These are phyloP conservation scores for Scenedesmus sp. DNA, from an alignment of 163 green algal genomes.

Conservation along the genomic window DNA sequence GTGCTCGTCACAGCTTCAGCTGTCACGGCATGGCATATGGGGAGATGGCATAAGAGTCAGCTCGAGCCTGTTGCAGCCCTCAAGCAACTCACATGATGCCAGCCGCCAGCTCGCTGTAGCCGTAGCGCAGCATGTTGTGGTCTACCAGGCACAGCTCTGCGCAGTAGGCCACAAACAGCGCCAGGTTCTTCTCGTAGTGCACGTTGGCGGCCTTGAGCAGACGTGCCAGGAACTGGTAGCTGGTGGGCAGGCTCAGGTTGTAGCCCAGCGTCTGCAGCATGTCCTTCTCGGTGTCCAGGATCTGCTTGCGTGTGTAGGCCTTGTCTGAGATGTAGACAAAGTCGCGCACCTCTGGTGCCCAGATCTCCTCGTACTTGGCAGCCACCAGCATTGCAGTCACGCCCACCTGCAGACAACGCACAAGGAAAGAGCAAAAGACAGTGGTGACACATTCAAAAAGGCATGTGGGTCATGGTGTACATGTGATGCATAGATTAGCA, in stretches of 20 bases:
- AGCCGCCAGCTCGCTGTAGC: slow-evolving; percentile 78
- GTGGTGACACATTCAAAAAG: no score
- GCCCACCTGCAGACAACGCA: slow-evolving; percentile 73
- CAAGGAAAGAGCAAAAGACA: neutral
- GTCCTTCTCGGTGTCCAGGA: slow-evolving; percentile 85
- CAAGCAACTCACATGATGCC: slow-evolving; percentile 64
- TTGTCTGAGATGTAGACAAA: slow-evolving; percentile 97
- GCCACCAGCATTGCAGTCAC: slow-evolving; percentile 98
- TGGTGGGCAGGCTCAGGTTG: slow-evolving; percentile 88
- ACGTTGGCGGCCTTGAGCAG: slow-evolving; percentile 56
- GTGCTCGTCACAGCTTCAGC: no score
- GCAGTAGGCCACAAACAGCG: slow-evolving; percentile 68
- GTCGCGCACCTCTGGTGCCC: slow-evolving; percentile 92
- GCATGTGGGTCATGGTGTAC: no score
- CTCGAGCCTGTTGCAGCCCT: neutral
- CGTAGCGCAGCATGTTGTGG: slow-evolving; percentile 84
- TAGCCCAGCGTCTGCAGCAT: slow-evolving; percentile 95
- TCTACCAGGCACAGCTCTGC: slow-evolving; percentile 90
- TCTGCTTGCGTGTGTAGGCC: slow-evolving; percentile 86
- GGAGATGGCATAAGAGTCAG: neutral
- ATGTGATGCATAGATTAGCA: no score
- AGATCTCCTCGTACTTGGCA: slow-evolving; percentile 99
- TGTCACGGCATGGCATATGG: no score
- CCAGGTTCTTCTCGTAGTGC: slow-evolving; percentile 58
- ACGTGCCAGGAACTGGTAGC: slow-evolving; percentile 57